These are phyloP conservation scores for Colletotrichum shisoi DNA, from an alignment of 2,329 filamentous ascomycete species.

Conservation along the genomic window DNA sequence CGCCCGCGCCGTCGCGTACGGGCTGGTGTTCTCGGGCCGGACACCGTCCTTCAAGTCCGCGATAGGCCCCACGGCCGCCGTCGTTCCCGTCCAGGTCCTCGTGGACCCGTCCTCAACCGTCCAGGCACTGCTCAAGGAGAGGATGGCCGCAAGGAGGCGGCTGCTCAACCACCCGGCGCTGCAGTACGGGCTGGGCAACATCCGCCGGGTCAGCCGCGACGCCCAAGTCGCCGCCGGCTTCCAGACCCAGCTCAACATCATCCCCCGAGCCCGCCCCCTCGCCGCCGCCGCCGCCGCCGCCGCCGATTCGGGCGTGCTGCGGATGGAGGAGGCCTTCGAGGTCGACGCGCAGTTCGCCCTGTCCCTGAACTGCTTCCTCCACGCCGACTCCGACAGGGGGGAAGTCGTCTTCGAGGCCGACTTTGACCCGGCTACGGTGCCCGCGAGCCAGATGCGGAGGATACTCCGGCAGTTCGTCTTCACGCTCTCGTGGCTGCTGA, in stretches of 20 bases:
- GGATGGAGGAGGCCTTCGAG: constrained; percentile 9
- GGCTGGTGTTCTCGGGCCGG: constrained; percentile 4
- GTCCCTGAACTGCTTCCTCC: neutral
- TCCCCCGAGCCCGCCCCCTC: neutral
- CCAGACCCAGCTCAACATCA: constrained; percentile 8
- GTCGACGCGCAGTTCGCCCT: constrained; percentile 1
- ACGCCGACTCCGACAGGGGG: neutral
- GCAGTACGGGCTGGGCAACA: constrained; percentile 5
- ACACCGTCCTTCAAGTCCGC: constrained; percentile 7
- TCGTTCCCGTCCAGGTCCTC: neutral
- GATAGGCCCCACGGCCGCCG: constrained; percentile 5
- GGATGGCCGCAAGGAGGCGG: constrained; percentile 3
- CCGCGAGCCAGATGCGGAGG: neutral
- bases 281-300: constrained; percentile 8
- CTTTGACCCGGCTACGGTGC: neutral
- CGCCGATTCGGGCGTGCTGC: neutral
- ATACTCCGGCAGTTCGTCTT: neutral
- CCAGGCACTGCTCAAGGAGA: neutral
- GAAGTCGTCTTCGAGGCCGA: neutral
- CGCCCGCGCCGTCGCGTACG: neutral
- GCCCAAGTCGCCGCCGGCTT: neutral
- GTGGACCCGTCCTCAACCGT: neutral
- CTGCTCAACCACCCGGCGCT: constrained; percentile 7
- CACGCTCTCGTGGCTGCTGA: constrained; percentile 2
- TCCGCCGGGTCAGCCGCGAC: neutral